Base-by-base conservation (phyloP, 2,329 filamentous ascomycete species). In the Talaromyces sp. region DNA sequence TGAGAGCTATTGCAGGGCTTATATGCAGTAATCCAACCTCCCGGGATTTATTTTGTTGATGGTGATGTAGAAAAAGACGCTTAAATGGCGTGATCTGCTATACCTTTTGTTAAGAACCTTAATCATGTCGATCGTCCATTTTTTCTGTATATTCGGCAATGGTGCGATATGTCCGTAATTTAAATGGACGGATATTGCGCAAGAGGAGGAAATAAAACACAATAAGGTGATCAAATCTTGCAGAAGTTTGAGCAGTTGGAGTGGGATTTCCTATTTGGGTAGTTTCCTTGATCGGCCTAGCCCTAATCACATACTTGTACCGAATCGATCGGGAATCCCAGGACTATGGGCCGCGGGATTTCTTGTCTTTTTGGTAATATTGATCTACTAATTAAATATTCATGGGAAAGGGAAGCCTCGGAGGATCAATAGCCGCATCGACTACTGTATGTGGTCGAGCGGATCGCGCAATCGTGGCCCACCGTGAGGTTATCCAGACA, bases 391-490 rank as follows among this genome's bases (percentile, higher is more conserved):
- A n/a, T n/a, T n/a, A n/a, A n/a, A n/a, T n/a, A n/a, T n/a, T n/a
- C n/a, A n/a, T n/a, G n/a, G n/a, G n/a, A n/a, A n/a, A n/a, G n/a
- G n/a, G n/a, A n/a, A 12, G 38, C 19, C 41, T 46, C 41, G 41
- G 41, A 46, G 41, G 35, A 38, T 38, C 35, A 38, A 38, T 38
- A 38, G 35, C 35, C 35, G 14, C 14, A 14, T 3, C 35, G 35
- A 0, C 11, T 35, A 35, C 1, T 14, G 14, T 5, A 17, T 38
- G 35, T 14, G 17, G 35, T 38, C 12, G 35, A 38, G 29, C 9
- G 11, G 35, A 72, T 71, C 67, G 70, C 72, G 71, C 67, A 67
- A 74, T 74, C 66, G 17, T 59, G 70, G 64, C 64, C 72, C 72
- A 73, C 71, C 63, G 63, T 74, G 71, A 70, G 72, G 71, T 66